Evolutionary conservation across 2,329 filamentous ascomycete genomes (phyloP), one percentile per base, ranked within the genome.

Genomic region (Emydomyces testavorans): DNA sequence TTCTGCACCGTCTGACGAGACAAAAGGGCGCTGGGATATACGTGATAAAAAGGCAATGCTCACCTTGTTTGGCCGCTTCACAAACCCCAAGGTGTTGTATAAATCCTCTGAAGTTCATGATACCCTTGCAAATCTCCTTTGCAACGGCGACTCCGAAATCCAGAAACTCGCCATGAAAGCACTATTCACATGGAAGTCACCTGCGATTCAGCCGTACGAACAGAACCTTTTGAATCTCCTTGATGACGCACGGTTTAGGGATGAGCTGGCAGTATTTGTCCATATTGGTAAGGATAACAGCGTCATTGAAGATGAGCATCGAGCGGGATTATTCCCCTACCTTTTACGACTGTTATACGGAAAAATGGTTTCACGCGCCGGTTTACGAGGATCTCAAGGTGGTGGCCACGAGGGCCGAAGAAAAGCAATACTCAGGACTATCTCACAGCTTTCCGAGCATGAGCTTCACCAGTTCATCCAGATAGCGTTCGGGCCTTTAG

Each of bases 241-340:
- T 6, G 92, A 98, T 55, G 92, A 96, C 53, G 81, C 85, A 20
- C 78, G 85, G 41, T 94, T 96, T 67, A 86, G 88, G 60, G 92
- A 96, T 59, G 90, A 96, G 62, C 75, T 98, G n/a, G 83, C 87
- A 0, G 79, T 92, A 3, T 83, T 98, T 54, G 76, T 98, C 46
- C 83, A 87, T 59, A 77, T 83, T 13, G 81, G 85, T 15, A 60
- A 68, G 20, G 70, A 78, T 32, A 71, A 77, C 51, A 80, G 80
- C 49, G 67, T 81, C 47, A 83, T 95, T 54, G 80, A 82, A 55
- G 70, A 80, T 5, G 78, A 83, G 43, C 87, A 98, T 60, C 79
- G 83, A 6, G 59, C 70, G 2, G 77, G 79, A 38, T 66, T 95
- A 29, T 85, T 96, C 74, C 90, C 92, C 1, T 78, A 98, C 4